Evolutionary conservation across 1,284 basidiomycete genomes (phyloP).

Genomic region (Veloporphyrellus conicus): DNA sequence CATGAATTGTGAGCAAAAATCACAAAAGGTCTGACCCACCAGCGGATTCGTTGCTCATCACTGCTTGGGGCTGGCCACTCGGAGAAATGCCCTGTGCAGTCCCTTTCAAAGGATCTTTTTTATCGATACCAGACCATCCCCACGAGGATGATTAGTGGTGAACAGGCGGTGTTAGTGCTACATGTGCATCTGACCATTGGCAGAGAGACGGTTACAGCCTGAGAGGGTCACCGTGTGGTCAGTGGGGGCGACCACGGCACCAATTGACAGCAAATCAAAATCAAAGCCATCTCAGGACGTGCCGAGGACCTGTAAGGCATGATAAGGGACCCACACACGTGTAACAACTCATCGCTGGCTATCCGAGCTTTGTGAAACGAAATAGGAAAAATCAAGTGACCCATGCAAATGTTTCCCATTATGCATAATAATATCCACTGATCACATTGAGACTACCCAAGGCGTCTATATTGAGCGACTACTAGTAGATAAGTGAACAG

Average conservation of each 20-base stretch:
- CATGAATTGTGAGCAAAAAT: not conserved
- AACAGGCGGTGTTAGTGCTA: not conserved
- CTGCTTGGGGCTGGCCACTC: not conserved
- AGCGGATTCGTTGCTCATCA: not conserved
- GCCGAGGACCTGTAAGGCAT: not conserved
- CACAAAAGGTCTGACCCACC: constrained; percentile 1
- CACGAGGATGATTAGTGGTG: not conserved
- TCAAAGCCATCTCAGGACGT: constrained; percentile 1
- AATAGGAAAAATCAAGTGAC: constrained; percentile 1
- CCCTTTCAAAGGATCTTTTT: not conserved
- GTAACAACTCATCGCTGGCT: not conserved
- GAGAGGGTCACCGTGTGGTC: not conserved
- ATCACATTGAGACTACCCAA: constrained; percentile 7
- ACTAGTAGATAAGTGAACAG: constrained; percentile 20
- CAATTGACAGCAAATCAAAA: not conserved
- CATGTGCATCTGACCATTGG: not conserved
- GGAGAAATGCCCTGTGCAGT: not conserved
- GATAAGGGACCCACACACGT: not conserved
- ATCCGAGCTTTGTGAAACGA: not conserved
- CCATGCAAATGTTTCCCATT: not conserved
- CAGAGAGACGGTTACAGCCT: not conserved
- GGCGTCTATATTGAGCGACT: constrained; percentile 20
- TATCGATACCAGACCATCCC: constrained; percentile 3
- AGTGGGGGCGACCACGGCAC: not conserved
- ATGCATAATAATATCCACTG: not conserved